phyloP scores from a whole-genome alignment of 768 basidiomycete genomes.

The Rickenella mellea region DNA sequence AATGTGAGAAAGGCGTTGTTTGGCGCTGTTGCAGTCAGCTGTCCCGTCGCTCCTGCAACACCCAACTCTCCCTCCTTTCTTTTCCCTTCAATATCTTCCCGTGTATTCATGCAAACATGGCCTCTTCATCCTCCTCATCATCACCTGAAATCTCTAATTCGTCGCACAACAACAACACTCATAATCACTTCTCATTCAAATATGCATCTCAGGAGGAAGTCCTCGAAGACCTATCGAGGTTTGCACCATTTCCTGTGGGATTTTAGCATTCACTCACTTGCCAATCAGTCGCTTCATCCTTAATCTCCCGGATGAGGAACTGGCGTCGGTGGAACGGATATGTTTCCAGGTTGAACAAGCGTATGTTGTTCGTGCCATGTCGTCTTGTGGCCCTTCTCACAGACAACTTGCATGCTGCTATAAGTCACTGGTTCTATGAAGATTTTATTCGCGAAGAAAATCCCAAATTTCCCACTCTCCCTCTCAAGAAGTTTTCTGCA shows the following conservation, averaged over 20 bases:
- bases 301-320: constrained; percentile 90
- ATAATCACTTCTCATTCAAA: constrained; percentile 46
- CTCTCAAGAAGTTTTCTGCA: constrained; percentile 88
- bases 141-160: constrained; percentile 51
- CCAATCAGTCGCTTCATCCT: constrained; percentile 80
- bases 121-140: constrained; percentile 71
- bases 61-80: constrained; percentile 13
- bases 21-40: no score
- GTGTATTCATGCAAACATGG: constrained; percentile 43
- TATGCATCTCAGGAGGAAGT: constrained; percentile 76
- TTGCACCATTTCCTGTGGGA: constrained; percentile 9
- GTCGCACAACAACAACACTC: constrained; percentile 25
- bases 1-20: no score
- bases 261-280: constrained; percentile 3
- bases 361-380: constrained; percentile 38
- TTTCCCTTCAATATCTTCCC: constrained; percentile 18
- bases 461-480: constrained; percentile 75
- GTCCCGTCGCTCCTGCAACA: no score
- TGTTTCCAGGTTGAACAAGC: constrained; percentile 99
- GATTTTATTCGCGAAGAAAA: constrained; percentile 94
- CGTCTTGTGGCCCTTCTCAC: constrained; percentile 6
- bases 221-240: constrained; percentile 88
- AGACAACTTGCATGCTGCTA: constrained; percentile 8
- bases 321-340: constrained; percentile 82
- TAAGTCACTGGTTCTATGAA: constrained; percentile 99